Percentiles rank a stretch among this genome's conserved stretches.
phyloP scores from a whole-genome alignment of 2,329 filamentous ascomycete genomes.

The Plenodomus lindquistii region DNA sequence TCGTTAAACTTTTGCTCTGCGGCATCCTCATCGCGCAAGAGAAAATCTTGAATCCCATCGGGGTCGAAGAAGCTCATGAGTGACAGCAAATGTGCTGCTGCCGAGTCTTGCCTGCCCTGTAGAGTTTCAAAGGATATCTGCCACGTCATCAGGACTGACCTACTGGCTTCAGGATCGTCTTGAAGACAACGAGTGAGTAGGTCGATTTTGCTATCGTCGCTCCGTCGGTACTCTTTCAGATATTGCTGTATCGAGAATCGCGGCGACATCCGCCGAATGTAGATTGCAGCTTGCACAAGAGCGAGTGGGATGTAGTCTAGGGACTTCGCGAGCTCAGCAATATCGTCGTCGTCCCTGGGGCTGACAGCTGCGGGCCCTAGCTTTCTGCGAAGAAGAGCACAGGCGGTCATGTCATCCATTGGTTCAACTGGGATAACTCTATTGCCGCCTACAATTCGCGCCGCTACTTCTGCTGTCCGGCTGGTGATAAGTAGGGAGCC shows the following conservation, averaged over 20 bases:
- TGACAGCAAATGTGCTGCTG: constrained; percentile 50
- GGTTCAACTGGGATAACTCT: constrained; percentile 12
- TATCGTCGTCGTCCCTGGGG: not conserved
- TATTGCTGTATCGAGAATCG: constrained; percentile 35
- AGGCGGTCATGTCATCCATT: constrained; percentile 11
- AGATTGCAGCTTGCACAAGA: constrained; percentile 38
- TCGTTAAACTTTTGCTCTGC: constrained; percentile 15
- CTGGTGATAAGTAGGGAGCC: constrained; percentile 16
- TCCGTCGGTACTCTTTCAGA: constrained; percentile 43
- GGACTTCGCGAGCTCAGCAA: constrained; percentile 12
- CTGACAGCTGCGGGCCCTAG: constrained; percentile 1
- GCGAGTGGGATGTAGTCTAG: constrained; percentile 43
- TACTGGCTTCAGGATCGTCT: constrained; percentile 24
- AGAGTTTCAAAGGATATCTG: constrained; percentile 41
- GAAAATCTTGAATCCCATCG: constrained; percentile 44
- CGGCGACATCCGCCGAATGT: constrained; percentile 25
- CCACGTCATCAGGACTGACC: constrained; percentile 45
- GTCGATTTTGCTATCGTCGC: constrained; percentile 29
- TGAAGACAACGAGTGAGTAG: constrained; percentile 6
- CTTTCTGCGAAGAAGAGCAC: constrained; percentile 11
- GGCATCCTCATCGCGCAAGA: constrained; percentile 24
- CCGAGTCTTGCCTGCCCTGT: constrained; percentile 24
- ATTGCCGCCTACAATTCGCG: constrained; percentile 7
- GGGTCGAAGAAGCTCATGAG: constrained; percentile 54
- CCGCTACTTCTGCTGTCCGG: constrained; percentile 8